These are phyloP conservation scores for Dichotomopilus funicola DNA, from an alignment of 2,329 filamentous ascomycete genomes.

Conservation along the genomic window DNA sequence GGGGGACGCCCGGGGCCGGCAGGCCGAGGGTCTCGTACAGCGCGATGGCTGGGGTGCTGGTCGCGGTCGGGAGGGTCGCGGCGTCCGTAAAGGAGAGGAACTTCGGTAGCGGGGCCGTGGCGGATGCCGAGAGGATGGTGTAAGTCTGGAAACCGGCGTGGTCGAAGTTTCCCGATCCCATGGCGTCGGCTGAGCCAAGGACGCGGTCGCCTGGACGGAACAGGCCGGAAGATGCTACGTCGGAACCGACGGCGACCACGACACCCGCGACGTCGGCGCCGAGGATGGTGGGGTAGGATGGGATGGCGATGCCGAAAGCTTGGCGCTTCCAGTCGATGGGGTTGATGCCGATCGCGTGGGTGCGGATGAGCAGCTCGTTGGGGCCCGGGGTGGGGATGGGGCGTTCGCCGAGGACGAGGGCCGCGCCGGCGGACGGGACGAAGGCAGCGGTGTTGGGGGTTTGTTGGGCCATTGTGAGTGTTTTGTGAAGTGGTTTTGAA, in stretches of 20 bases:
- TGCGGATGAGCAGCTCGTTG: constrained; percentile 27
- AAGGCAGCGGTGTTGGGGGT: constrained; percentile 4
- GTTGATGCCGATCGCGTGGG: constrained; percentile 29
- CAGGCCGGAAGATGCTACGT: constrained; percentile 16
- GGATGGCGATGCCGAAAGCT: constrained; percentile 23
- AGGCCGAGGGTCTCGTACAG: constrained; percentile 4
- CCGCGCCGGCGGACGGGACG: not conserved
- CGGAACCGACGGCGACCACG: constrained; percentile 27
- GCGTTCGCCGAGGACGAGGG: constrained; percentile 1
- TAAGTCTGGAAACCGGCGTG: constrained; percentile 8
- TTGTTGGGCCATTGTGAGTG: no score
- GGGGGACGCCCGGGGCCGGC: not conserved
- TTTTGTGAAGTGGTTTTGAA: no score
- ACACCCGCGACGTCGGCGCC: constrained; percentile 30
- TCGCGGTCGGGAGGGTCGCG: not conserved
- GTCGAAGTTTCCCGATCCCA: not conserved
- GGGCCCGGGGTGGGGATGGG: constrained; percentile 18
- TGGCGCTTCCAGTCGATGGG: constrained; percentile 31
- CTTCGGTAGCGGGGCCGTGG: not conserved
- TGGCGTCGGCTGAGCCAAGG: not conserved
- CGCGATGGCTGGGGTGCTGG: not conserved
- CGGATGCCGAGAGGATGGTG: not conserved
- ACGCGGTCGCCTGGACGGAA: constrained; percentile 5
- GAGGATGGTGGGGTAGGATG: constrained; percentile 28
- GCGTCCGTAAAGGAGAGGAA: not conserved